phyloP scores from a whole-genome alignment of 495 filamentous ascomycete species.

The Neurospora pannonica region DNA sequence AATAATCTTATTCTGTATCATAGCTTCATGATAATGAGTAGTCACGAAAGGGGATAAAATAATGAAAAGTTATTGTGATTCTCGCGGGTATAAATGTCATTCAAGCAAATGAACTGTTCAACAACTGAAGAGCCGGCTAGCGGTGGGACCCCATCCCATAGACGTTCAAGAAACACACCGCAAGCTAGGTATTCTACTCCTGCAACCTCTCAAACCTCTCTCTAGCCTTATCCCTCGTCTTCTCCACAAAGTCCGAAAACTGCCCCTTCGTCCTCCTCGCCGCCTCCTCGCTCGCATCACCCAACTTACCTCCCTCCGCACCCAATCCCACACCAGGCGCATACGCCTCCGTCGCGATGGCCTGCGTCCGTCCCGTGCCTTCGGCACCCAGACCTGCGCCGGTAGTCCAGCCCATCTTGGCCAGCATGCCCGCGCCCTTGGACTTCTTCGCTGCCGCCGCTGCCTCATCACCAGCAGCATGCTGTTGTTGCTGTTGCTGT shows the following conservation, averaged over 20 bases:
- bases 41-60: background rate
- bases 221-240: constrained; percentile 69
- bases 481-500: background rate
- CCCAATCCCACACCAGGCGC: constrained; percentile 77
- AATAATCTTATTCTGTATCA: background rate
- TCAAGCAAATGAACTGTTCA: background rate
- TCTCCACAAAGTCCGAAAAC: constrained; percentile 67
- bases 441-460: constrained; percentile 39
- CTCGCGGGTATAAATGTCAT: background rate
- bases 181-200: background rate
- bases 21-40: background rate
- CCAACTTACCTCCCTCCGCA: constrained; percentile 71
- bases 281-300: constrained; percentile 76
- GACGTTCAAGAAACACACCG: background rate
- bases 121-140: background rate
- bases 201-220: constrained; percentile 61
- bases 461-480: constrained; percentile 5
- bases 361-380: constrained; percentile 66
- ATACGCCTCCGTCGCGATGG: constrained; percentile 72
- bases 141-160: background rate
- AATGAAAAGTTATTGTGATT: background rate
- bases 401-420: constrained; percentile 84
- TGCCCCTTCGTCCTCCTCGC: constrained; percentile 58
- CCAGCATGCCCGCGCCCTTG: constrained; percentile 77
- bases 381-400: constrained; percentile 74